Evolutionary conservation across 2,329 filamentous ascomycete genomes (phyloP), one percentile per base, ranked within the genome.

Genomic region (Pseudogymnoascus sp.): DNA sequence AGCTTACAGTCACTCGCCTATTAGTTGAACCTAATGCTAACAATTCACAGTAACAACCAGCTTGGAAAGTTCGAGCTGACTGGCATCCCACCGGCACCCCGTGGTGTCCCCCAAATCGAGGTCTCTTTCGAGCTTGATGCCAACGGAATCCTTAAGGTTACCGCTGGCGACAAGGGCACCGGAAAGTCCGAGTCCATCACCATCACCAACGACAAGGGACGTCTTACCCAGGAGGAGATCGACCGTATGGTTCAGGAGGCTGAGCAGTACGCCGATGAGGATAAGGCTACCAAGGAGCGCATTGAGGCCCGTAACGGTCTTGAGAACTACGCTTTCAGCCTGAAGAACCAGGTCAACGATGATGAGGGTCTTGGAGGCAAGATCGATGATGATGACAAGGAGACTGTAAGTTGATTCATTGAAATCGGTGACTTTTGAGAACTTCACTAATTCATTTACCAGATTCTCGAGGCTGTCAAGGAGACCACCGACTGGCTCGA

Each of bases 181-280:
- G 94, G 94, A 77, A 97, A 97, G 85, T 86, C 84, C 66, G 91
- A 99, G 83, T 91, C 89, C 66, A 97, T 99, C 77, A 97, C 94
- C 70, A 99, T 99, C 75, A 97, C 89, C 80, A 97, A 99, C 81
- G 94, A 99, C 81, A 97, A 97, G 87, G 94, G 94, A 69, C 93
- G 94, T 76, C 88, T 99, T 59, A 91, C 89, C 71, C 88, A 89
- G 72, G 94, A 99, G 70, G 94, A 99, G 78, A 99, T 99, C 70
- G 93, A 97, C 77, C 94, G 94, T 77, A 99, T 99, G 94, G 91
- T 99, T 66, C 87, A 88, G 69, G 94, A 99, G 80, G 94, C 94
- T 64, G 94, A 97, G 86, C 90, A 97, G 81, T 97, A 92, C 75
- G 94, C 94, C 73, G 94, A 99, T 77, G 94, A 97, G 80, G 94